These are phyloP conservation scores for Tremella fuciformis DNA, from an alignment of 768 basidiomycete genomes.

Conservation along the genomic window DNA sequence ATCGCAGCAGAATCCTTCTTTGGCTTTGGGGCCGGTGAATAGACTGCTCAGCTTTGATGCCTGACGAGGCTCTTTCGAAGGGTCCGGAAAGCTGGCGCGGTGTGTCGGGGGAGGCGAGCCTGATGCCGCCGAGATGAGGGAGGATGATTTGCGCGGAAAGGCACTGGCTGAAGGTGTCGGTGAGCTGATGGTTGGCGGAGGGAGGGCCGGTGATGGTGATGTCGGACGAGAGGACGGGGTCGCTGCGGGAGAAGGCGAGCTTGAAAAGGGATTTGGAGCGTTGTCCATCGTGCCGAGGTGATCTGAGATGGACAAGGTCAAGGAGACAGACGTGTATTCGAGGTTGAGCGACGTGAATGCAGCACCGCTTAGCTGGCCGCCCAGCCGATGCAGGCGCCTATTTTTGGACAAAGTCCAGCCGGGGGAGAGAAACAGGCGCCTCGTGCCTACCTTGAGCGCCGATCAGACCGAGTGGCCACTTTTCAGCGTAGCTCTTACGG, in stretches of 20 bases:
- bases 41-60: conserved; percentile 14
- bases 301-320: too few species aligned
- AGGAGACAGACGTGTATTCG: too few species aligned
- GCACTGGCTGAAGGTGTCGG: conserved; percentile 11
- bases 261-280: conserved; percentile 24
- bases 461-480: too few species aligned
- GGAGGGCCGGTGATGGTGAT: conserved; percentile 14
- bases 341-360: too few species aligned
- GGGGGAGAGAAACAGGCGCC: too few species aligned
- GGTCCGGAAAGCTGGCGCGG: conserved; percentile 46
- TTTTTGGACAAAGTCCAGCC: too few species aligned
- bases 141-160: conserved; percentile 24
- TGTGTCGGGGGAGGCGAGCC: conserved; percentile 47
- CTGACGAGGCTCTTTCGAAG: conserved; percentile 34
- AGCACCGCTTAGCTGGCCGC: too few species aligned
- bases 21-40: conserved; percentile 39
- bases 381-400: too few species aligned
- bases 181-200: conserved; percentile 13
- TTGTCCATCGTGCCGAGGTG: neutral
- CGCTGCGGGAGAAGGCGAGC: conserved; percentile 29
- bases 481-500: too few species aligned
- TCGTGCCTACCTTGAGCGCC: too few species aligned
- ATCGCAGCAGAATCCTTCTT: conserved; percentile 49
- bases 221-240: conserved; percentile 14
- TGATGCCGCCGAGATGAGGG: conserved; percentile 40